phyloP scores from a whole-genome alignment of 2,329 filamentous ascomycete species.

The Rugonectria rugulosa region DNA sequence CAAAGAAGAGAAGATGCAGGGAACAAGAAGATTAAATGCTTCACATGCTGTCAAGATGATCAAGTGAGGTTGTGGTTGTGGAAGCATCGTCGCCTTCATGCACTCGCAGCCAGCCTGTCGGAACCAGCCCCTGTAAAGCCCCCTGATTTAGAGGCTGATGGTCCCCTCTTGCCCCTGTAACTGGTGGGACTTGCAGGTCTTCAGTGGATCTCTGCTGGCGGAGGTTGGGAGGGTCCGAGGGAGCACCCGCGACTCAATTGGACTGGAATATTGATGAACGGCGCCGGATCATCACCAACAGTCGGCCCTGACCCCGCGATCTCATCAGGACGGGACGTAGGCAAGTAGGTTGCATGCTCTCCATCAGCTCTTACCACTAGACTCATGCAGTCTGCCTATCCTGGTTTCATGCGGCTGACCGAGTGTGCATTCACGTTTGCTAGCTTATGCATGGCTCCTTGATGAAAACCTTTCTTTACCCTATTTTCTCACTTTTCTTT shows the following conservation, averaged over 20 bases:
- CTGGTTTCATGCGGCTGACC: no score
- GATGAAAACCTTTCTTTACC: no score
- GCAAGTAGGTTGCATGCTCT: no score
- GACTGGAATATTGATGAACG: no score
- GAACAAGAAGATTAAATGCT: no score
- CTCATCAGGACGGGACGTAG: neutral
- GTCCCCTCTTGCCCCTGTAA: neutral
- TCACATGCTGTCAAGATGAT: neutral
- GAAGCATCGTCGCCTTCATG: neutral
- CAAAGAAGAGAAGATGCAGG: no score
- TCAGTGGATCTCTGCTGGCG: neutral
- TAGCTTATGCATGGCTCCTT: no score
- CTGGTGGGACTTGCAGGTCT: neutral
- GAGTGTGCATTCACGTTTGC: no score
- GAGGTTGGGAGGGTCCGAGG: no score
- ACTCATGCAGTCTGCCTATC: no score
- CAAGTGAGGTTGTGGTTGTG: neutral
- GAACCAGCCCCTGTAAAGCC: neutral
- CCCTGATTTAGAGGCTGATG: neutral
- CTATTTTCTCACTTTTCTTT: neutral
- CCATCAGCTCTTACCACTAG: no score
- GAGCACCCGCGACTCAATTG: no score
- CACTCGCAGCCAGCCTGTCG: neutral
- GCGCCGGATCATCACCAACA: constrained; percentile 10
- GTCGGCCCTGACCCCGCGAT: neutral